Base-by-base conservation (phyloP, 768 basidiomycete species). In the Hygrophoropsis aurantiaca region DNA sequence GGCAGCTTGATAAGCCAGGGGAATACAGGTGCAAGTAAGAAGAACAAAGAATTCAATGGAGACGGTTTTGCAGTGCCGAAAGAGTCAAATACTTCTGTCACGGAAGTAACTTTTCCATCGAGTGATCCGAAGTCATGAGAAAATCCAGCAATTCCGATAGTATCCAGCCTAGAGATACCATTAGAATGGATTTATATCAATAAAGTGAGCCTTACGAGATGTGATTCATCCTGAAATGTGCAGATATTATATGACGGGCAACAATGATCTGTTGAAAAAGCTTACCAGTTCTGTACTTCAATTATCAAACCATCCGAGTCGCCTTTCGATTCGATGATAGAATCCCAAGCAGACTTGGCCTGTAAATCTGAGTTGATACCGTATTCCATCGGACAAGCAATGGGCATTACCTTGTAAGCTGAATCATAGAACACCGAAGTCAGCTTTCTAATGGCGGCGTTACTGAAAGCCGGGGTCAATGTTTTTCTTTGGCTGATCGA, bases 221-320 rank as follows among this genome's bases (percentile, higher is more conserved):
- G 46, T 58, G 62, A 52, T 73, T 77, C 78, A 77, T 78, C 70
- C 69, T 69, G 24, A 13, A 20, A 16, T 3, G 13, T 44, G 4
- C 11, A 21, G 2, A 25, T 11, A 21, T 18, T 20, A 41, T 10
- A 7, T 20, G 9, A 33, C 18, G 23, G 11, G 7, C 13, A 25
- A 11, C 8, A 35, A 27, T 7, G 5, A 6, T 8, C 11, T 16
- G 30, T n/a, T n/a, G 20, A 16, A 5, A 37, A 33, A 23, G 6
- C 11, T 9, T 7, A 58, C 75, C 79, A 80, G 36, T 53, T 61
- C 49, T 80, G 74, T 11, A 80, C 76, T 35, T 80, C 75, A 25
- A 80, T 73, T 5, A 71, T 27, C 0, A 64, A 58, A 19, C 65
- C 59, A 2, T 54, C 61, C 13, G 27, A 7, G n/a, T 44, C 44